phyloP scores from a whole-genome alignment of 2,329 filamentous ascomycete genomes.

The Trichoderma aggressivum region DNA sequence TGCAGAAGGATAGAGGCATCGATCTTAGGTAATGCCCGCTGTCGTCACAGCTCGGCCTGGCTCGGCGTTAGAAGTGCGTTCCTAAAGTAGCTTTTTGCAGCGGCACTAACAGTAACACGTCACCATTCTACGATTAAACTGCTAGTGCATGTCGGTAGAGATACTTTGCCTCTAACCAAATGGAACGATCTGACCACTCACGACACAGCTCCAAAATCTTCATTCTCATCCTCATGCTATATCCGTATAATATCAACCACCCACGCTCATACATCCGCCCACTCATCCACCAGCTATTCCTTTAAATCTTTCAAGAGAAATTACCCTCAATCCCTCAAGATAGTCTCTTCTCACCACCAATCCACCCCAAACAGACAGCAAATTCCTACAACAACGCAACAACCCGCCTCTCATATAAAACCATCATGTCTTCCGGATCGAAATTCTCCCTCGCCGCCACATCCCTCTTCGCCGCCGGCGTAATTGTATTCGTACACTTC shows the following conservation, averaged over 20 bases:
- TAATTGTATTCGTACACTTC: conserved; percentile 84
- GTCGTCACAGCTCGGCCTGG: conserved; percentile 18
- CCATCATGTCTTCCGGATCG: conserved; percentile 79
- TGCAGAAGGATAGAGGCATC: not conserved
- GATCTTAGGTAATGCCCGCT: conserved; percentile 16
- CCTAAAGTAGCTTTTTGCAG: not conserved
- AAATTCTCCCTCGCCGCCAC: conserved; percentile 81
- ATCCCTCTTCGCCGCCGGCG: conserved; percentile 69
- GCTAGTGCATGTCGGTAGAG: not conserved
- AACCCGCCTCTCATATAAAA: not conserved
- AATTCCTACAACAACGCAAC: not conserved
- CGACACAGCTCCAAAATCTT: not conserved
- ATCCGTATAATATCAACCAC: not conserved
- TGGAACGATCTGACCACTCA: not conserved
- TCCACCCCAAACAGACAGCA: not conserved
- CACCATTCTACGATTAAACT: accelerated
- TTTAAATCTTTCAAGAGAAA: not conserved
- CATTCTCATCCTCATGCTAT: not conserved
- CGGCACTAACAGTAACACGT: not conserved
- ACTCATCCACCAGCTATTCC: not conserved
- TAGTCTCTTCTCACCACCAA: not conserved
- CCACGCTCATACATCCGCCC: not conserved
- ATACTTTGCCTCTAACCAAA: not conserved
- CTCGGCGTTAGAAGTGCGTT: conserved; percentile 1
- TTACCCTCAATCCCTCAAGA: not conserved